Evolutionary conservation across 345 rosid species (phyloP), one percentile per base, ranked within the genome.

Genomic region (Euclidium syriacum): DNA sequence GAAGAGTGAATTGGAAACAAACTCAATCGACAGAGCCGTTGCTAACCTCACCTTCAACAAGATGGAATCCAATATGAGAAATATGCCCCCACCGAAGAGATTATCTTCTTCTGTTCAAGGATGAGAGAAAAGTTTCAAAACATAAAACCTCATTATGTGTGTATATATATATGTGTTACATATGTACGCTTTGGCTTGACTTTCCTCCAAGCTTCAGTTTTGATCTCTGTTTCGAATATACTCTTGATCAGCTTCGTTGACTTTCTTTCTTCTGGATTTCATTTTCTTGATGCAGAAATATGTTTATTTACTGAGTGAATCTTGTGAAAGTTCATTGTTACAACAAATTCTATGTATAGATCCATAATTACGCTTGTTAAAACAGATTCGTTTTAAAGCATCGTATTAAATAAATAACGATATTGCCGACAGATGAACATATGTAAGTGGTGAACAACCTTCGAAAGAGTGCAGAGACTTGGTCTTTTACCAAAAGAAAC

Each of bases 41-140:
- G 98, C 98, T 0, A 86, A 76, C 17, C 81, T 91, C 68, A 75
- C 90, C 78, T 91, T 80, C 78, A 74, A 76, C 62, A 79, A 80
- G 72, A 80, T 81, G 86, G 87, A 80, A 22, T 33, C 67, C 22
- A 75, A 79, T 19, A 49, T 71, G 38, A 71, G 17, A 18, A 70
- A 70, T n/a, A 38, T 77, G 64, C 70, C 59, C 50, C 14, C 57
- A 46, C 68, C 64, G 16, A 54, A 53, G 25, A 38, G 57, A 70
- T 4, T 52, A n/a, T 29, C 68, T 47, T 29, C 68, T 47, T 55
- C 40, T 39, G 0, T 20, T 17, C 64, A 55, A 62, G 52, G 64
- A 19, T 70, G 41, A 71, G 27, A 20, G 34, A 40, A 15, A 15
- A 41, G 23, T 5, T 19, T 7, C 33, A 8, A 12, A 19, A 47